Base-by-base conservation (phyloP, 257 asterid genomes). In the Plectranthus barbatus region DNA sequence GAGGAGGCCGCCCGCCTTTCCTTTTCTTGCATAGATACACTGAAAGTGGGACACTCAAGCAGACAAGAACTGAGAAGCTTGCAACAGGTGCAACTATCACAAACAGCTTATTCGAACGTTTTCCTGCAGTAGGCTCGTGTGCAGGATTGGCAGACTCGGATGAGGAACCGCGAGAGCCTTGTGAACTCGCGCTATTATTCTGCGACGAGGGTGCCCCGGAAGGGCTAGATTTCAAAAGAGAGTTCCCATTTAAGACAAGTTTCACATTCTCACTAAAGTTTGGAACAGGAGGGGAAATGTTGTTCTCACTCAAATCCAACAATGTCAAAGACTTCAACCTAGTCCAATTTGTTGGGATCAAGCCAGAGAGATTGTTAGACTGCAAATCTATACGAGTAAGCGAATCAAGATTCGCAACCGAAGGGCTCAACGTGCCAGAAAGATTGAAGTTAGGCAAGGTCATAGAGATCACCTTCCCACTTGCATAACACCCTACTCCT, bases 221-320 rank as follows among this genome's bases (percentile, higher is more conserved):
- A 17, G 46, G 11, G 7, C 39, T 70, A 11, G 92, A 74, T 18
- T 69, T 68, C 18, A 81, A 17, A 2, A 79, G 49, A 20, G 86
- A 67, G 60, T 87, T 87, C 19, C 95, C 95, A 5, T 63, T 70
- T 18, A 91, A 42, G 18, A 72, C 50, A 55, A 91, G 75, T 48
- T 73, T 80, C 18, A 85, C 84, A 14, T 34, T 55, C 36, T 67
- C 41, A 15, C 74, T 69, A 64, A 91, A 91, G 1, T 67, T 72
- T 6, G 97, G 96, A 62, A 72, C 12, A 24, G 97, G 95, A 41
- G 85, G 94, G 26, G 96, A 79, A 29, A 91, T 34, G 36, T 88
- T 76, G 76, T 91, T 91, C 20, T 74, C 45, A 62, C 90, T 82
- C 74, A 91, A 72, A 75, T 87, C 79, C 85, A 88, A 74, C 52